Base-by-base conservation (phyloP, 768 basidiomycete genomes). In the Clavaria fumosa region DNA sequence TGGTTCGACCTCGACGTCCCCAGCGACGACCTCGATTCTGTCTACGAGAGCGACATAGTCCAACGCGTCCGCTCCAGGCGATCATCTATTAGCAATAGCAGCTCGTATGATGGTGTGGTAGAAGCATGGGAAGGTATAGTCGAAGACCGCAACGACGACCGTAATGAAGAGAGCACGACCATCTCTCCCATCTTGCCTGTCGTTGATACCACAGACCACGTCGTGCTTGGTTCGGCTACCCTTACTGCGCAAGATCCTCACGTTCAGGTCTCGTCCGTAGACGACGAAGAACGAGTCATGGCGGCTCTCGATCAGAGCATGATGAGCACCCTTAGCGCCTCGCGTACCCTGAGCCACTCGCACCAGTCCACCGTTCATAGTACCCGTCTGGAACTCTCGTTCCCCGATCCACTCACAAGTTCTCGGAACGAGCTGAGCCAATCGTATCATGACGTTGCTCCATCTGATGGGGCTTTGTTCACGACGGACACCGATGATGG, bases 1-100 rank as follows among this genome's bases (percentile, higher is more conserved):
- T 85, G 82, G 82, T 75, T 81, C 50, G 81, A 84, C 49, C 67
- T 85, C 50, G 81, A 84, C 49, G 67, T 85, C 46, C 61, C 77
- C 21, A 75, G 72, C 50, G 78, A 78, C 50, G 72, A 76, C 58
- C 72, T 71, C 53, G 77, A 78, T 50, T 80, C 78, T 39, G 56
- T 74, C 52, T 69, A 61, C 46, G 72, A 73, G 52, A 72, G 68
- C 50, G 76, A 78, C 65, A 72, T 59, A 53, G 74, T 45, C 12
- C 52, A 53, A 30, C 58, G 63, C 41, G 67, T 76, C 18, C 64
- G 64, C 46, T 83, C 81, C 46, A 66, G 78, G 23, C 63, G 68
- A 43, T 84, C 81, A 3, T 81, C 78, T 39, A 55, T 71, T 45
- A 83, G 81, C 64, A 58, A 65, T 38, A 69, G 64, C 15, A 81